Evolutionary conservation across 2,329 filamentous ascomycete genomes (phyloP).

Genomic region (Scytalidium lignicola): DNA sequence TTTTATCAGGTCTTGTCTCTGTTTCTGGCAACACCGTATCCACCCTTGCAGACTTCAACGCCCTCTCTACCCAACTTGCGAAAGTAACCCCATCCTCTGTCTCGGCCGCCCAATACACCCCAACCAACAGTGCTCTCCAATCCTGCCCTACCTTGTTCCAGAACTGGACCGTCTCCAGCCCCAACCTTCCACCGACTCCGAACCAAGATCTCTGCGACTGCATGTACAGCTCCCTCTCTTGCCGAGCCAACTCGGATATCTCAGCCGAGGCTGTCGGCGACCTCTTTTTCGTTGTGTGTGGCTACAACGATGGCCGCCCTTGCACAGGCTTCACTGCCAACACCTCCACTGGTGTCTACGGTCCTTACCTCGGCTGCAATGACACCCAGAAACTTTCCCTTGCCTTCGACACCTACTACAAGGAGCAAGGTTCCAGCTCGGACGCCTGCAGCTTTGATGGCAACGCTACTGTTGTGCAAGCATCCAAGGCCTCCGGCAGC

Average conservation of each 20-base stretch:
- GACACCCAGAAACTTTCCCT: slow-evolving; percentile 65
- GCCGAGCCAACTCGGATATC: slow-evolving; percentile 56
- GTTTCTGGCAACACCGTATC: slow-evolving; percentile 53
- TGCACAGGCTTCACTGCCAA: slow-evolving; percentile 35
- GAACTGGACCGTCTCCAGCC: slow-evolving; percentile 40
- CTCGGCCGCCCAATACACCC: slow-evolving; percentile 61
- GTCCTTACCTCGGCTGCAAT: slow-evolving; percentile 72
- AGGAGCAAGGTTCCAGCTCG: slow-evolving; percentile 27
- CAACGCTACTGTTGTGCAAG: slow-evolving; percentile 50
- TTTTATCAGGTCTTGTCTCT: slow-evolving; percentile 21
- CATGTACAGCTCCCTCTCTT: slow-evolving; percentile 70
- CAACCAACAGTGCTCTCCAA: slow-evolving; percentile 25
- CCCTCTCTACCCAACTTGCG: slow-evolving; percentile 48
- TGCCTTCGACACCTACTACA: slow-evolving; percentile 61
- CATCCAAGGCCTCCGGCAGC: slow-evolving; percentile 45
- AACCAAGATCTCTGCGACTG: slow-evolving; percentile 75
- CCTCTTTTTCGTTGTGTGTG: slow-evolving; percentile 52
- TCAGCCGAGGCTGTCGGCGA: slow-evolving; percentile 52
- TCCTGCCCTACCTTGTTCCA: slow-evolving; percentile 20
- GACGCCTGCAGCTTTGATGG: slow-evolving; percentile 68
- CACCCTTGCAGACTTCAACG: slow-evolving; percentile 56
- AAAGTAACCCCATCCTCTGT: slow-evolving; percentile 50
- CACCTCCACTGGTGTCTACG: slow-evolving; percentile 61
- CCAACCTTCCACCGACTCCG: slow-evolving; percentile 71
- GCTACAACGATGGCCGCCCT: slow-evolving; percentile 39